phyloP scores from a whole-genome alignment of 2,329 filamentous ascomycete species.

The Tolypocladium paradoxum region DNA sequence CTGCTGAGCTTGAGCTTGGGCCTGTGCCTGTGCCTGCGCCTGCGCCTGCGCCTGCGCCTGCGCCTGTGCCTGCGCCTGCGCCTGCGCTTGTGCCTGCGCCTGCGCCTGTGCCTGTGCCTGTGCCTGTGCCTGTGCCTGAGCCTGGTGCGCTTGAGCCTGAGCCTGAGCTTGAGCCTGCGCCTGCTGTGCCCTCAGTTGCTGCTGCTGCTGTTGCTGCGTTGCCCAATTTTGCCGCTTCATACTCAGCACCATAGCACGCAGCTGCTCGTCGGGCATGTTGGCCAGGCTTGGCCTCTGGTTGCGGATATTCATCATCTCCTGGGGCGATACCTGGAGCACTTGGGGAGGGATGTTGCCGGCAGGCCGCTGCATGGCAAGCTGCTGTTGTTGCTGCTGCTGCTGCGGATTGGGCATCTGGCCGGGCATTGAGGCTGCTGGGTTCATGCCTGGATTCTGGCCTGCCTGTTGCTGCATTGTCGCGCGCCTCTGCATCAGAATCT shows the following conservation, averaged over 20 bases:
- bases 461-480: slow-evolving; percentile 16
- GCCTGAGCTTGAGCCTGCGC: slow-evolving; percentile 6
- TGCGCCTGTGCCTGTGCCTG: slow-evolving; percentile 17
- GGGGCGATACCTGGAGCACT: slow-evolving; percentile 19
- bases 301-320: slow-evolving; percentile 22
- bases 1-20: slow-evolving; percentile 26
- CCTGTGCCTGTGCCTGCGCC: slow-evolving; percentile 19
- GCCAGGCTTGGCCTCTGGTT: slow-evolving; percentile 12
- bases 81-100: slow-evolving; percentile 18
- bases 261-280: slow-evolving; percentile 21
- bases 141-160: slow-evolving; percentile 9
- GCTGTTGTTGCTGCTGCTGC: slow-evolving; percentile 3
- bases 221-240: slow-evolving; percentile 22
- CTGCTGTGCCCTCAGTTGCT: slow-evolving; percentile 8
- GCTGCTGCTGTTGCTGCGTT: slow-evolving; percentile 20
- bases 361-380: slow-evolving; percentile 13
- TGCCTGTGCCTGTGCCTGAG: slow-evolving; percentile 7
- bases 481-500: slow-evolving; percentile 18
- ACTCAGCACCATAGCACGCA: slow-evolving; percentile 18
- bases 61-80: slow-evolving; percentile 23
- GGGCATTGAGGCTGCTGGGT: slow-evolving; percentile 11
- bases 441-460: slow-evolving; percentile 18
- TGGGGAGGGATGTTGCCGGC: slow-evolving; percentile 17
- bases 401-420: slow-evolving; percentile 17
- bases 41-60: slow-evolving; percentile 23